Evolutionary conservation across 2,329 filamentous ascomycete species (phyloP).

Genomic region (Diaporthe sp.): DNA sequence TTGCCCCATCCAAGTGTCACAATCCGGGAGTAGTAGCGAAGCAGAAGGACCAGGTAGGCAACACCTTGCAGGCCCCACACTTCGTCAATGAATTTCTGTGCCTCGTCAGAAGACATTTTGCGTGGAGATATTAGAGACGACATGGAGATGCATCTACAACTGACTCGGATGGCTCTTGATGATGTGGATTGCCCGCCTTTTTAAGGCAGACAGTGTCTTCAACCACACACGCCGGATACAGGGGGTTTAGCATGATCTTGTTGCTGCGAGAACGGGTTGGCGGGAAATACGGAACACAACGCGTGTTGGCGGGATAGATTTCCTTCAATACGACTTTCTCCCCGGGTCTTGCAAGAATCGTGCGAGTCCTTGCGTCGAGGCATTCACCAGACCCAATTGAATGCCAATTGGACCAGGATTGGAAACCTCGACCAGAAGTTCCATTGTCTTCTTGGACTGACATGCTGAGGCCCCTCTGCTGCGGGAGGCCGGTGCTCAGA

Average conservation of each 20-base stretch:
- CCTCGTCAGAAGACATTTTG: slow-evolving; percentile 38
- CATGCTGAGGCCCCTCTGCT: neutral
- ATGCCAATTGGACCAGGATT: neutral
- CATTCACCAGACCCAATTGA: neutral
- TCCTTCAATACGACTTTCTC: neutral
- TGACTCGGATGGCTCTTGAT: neutral
- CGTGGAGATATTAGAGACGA: slow-evolving; percentile 16
- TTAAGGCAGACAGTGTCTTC: neutral
- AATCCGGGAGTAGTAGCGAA: slow-evolving; percentile 46
- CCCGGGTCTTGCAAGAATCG: neutral
- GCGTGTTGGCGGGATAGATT: neutral
- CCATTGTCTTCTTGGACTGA: too few relatives aligned
- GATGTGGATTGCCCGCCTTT: neutral
- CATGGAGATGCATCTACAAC: neutral
- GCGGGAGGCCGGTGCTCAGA: neutral
- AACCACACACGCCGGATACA: neutral
- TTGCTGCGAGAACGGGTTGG: neutral
- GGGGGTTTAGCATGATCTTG: neutral
- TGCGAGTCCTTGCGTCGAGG: neutral
- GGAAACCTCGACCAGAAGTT: neutral
- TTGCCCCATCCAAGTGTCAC: slow-evolving; percentile 42
- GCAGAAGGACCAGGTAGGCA: slow-evolving; percentile 44
- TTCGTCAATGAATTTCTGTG: slow-evolving; percentile 44
- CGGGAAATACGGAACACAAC: neutral
- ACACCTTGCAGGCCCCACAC: slow-evolving; percentile 47